Percentiles rank a stretch among this genome's conserved stretches.
Evolutionary conservation across 1,139 yeast species (phyloP).

Genomic region (Yamadazyma conglobata): DNA sequence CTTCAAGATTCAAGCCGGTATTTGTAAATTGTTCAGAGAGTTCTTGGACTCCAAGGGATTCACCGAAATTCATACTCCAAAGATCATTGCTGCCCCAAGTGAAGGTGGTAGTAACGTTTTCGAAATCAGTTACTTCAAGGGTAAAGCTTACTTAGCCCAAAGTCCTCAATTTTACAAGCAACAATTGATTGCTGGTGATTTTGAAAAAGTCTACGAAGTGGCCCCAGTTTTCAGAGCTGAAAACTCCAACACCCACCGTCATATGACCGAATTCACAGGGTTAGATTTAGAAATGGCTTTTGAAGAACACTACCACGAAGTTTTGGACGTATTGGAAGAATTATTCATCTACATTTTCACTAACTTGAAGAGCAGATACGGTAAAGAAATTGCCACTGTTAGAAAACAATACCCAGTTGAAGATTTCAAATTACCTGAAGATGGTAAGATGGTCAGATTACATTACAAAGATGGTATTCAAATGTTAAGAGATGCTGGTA

Average conservation of each 20-base stretch:
- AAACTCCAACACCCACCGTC: constrained; percentile 98
- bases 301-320: constrained; percentile 97
- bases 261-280: constrained; percentile 97
- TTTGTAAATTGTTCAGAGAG: constrained; percentile 85
- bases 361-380: constrained; percentile 75
- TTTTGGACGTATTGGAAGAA: constrained; percentile 76
- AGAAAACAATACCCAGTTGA: constrained; percentile 97
- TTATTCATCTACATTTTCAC: constrained; percentile 85
- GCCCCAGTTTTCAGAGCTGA: constrained; percentile 99
- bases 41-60: constrained; percentile 66
- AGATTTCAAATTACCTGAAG: constrained; percentile 88
- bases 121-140: constrained; percentile 88
- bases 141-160: constrained; percentile 92
- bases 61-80: constrained; percentile 93
- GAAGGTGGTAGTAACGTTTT: constrained; percentile 98
- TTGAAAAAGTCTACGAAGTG: constrained; percentile 91
- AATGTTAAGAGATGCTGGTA: constrained; percentile 77
- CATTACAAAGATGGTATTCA: constrained; percentile 89
- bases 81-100: constrained; percentile 89
- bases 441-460: constrained; percentile 86
- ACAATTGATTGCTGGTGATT: constrained; percentile 96
- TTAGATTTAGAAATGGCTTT: constrained; percentile 97
- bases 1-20: constrained; percentile 89
- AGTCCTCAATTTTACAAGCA: constrained; percentile 98
- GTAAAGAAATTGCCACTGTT: constrained; percentile 81